Conservation (phyloP, 2,329 filamentous ascomycete genomes). For the Fulvia fulva region DNA sequence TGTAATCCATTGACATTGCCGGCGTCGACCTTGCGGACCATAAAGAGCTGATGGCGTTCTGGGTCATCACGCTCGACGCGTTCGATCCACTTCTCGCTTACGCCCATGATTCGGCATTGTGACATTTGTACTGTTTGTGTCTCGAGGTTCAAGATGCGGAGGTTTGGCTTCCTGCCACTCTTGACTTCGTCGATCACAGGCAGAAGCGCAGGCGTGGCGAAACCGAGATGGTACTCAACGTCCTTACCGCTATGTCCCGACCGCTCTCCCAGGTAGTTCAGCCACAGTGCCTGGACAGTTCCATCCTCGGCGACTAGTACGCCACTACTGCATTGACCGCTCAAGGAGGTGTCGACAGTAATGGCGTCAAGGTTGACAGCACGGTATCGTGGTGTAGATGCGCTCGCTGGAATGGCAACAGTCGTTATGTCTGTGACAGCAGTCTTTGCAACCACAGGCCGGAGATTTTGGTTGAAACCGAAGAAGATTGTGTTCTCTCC, state of each 20-base stretch:
- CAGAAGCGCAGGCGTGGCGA: constrained; percentile 81
- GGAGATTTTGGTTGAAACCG: constrained; percentile 94
- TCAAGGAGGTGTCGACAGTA: constrained; percentile 89
- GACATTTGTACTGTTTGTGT: constrained; percentile 95
- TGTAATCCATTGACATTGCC: constrained; percentile 56
- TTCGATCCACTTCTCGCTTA: constrained; percentile 91
- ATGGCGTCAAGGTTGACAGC: constrained; percentile 96
- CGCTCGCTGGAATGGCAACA: constrained; percentile 91
- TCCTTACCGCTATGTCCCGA: constrained; percentile 75
- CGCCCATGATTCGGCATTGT: constrained; percentile 94
- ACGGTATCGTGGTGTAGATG: constrained; percentile 84
- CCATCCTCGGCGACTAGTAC: constrained; percentile 87
- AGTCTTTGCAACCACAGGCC: constrained; percentile 89
- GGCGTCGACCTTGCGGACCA: constrained; percentile 86
- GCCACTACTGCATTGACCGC: constrained; percentile 87
- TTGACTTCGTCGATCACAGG: constrained; percentile 87
- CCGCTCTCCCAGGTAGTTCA: constrained; percentile 93
- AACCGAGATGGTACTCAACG: constrained; percentile 91
- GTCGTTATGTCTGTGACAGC: constrained; percentile 96
- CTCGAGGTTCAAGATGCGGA: constrained; percentile 90
- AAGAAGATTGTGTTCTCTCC: constrained; percentile 94
- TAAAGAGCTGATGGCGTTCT: constrained; percentile 92
- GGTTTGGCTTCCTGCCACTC: constrained; percentile 69
- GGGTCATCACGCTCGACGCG: constrained; percentile 85
- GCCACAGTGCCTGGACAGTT: constrained; percentile 90